Evolutionary conservation across 2,329 filamentous ascomycete genomes (phyloP).

Genomic region (Geosmithia morbida): DNA sequence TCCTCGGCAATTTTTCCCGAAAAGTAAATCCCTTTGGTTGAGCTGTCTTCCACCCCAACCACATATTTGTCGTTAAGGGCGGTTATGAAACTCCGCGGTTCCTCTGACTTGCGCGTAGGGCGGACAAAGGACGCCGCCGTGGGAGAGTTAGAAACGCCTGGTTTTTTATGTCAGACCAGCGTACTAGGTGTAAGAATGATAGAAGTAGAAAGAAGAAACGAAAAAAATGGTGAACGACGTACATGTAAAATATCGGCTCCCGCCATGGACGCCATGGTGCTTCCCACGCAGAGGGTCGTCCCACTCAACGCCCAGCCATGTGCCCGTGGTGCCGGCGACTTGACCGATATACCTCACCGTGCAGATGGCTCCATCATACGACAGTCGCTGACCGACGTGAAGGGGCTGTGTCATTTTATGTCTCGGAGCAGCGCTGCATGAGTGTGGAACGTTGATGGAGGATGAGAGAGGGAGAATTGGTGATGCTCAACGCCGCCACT

Average conservation of each 20-base stretch:
- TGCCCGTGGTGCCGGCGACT: constrained; percentile 60
- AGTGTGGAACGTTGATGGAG: background rate
- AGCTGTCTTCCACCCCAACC: constrained; percentile 6
- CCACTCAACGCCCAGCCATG: constrained; percentile 95
- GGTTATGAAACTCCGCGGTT: constrained; percentile 57
- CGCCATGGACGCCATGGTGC: constrained; percentile 74
- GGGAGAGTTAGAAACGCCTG: constrained; percentile 45
- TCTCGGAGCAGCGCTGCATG: background rate
- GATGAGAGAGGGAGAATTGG: background rate
- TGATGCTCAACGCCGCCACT: background rate
- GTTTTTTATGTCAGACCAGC: background rate
- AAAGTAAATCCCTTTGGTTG: constrained; percentile 40
- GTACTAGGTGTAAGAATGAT: constrained; percentile 50
- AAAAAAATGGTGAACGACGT: constrained; percentile 12
- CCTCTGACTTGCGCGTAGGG: constrained; percentile 56
- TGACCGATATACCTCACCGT: constrained; percentile 74
- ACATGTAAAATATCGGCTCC: constrained; percentile 74
- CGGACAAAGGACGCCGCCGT: constrained; percentile 81
- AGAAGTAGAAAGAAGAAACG: constrained; percentile 1
- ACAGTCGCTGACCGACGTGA: constrained; percentile 60
- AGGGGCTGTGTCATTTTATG: constrained; percentile 20
- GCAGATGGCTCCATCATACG: constrained; percentile 62
- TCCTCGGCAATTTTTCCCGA: constrained; percentile 82
- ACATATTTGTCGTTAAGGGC: constrained; percentile 67
- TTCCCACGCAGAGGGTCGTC: constrained; percentile 78